Base-by-base conservation (phyloP, 2,329 filamentous ascomycete genomes). In the Aphanocladium album region DNA sequence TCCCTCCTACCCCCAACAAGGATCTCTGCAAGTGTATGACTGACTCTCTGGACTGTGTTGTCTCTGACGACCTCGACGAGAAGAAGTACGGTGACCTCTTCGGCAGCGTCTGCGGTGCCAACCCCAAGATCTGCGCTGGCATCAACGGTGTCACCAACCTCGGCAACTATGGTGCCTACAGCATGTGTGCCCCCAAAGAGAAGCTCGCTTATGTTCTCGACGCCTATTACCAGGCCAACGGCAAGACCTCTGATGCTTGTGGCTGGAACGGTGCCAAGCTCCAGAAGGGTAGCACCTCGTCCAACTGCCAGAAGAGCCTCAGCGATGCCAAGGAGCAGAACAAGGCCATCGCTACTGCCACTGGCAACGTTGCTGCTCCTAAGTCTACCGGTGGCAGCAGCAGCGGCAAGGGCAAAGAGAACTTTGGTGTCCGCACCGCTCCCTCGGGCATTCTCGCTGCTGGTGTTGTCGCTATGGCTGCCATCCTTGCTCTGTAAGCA, bases 21-120 rank as follows among this genome's bases (percentile, higher is more conserved):
- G 71, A 85, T 49, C 86, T 96, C 51, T 99, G 95, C 83, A 75
- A 81, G 61, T 99, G 95, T 84, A 96, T 96, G 90, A 83, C 84
- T 73, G 79, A 84, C 65, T 86, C 85, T 49, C 79, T 96, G 61
- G 77, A 79, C 62, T 99, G 95, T 77, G 82, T 83, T 30, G 85
- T 91, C 63, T 79, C 83, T 50, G 74, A 80, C 51, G 74, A 76
- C 67, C 77, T 91, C 25, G 77, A 82, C 64, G 72, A 78, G 54
- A 79, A 86, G 58, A 77, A 85, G 60, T 89, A 85, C 69, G 84
- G 83, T 54, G 77, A 82, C 17, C 83, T 95, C 67, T 98, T 98
- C 75, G 80, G 80, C 72, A 86, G 78, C 73, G 83, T 93, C 74
- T 95, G 90, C 76, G 88, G 85, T 60, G 69, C 76, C 49, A 72